Conservation (phyloP, 768 basidiomycete species). For the Rhizopogon vesiculosus region DNA sequence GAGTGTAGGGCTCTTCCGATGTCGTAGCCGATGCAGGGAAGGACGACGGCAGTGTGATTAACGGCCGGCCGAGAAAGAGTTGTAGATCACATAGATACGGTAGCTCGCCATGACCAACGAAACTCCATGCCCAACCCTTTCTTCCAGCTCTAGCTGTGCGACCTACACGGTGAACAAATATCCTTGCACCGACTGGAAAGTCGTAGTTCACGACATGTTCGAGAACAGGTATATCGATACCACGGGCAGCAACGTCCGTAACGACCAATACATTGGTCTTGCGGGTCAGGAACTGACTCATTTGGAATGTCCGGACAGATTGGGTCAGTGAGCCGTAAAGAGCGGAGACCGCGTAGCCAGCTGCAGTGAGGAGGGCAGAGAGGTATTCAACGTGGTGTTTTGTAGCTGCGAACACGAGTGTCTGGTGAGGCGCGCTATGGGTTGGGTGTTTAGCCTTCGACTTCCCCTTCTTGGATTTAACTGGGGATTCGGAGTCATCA, state of each 20-base stretch:
- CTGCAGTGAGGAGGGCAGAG: slow-evolving; percentile 64
- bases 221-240: slow-evolving; percentile 95
- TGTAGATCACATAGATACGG: slow-evolving; percentile 92
- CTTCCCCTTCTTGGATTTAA: slow-evolving; percentile 49
- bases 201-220: slow-evolving; percentile 99
- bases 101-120: slow-evolving; percentile 80
- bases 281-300: slow-evolving; percentile 85
- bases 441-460: slow-evolving; percentile 38
- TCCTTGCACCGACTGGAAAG: slow-evolving; percentile 88
- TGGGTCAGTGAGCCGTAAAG: slow-evolving; percentile 97
- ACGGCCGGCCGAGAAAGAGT: slow-evolving; percentile 80
- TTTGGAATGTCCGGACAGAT: slow-evolving; percentile 80
- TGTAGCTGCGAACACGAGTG: slow-evolving; percentile 91
- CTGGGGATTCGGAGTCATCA: slow-evolving; percentile 14
- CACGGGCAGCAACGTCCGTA: slow-evolving; percentile 96
- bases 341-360: slow-evolving; percentile 87
- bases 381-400: slow-evolving; percentile 99
- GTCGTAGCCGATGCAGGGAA: slow-evolving; percentile 29
- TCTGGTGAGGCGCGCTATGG: slow-evolving; percentile 81
- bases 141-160: slow-evolving; percentile 94
- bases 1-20: slow-evolving; percentile 62
- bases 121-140: slow-evolving; percentile 95
- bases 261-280: slow-evolving; percentile 84
- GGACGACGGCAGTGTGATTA: slow-evolving; percentile 39
- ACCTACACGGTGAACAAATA: slow-evolving; percentile 96